Base-by-base conservation (phyloP, 345 rosid species). In the Physaria fendleri region DNA sequence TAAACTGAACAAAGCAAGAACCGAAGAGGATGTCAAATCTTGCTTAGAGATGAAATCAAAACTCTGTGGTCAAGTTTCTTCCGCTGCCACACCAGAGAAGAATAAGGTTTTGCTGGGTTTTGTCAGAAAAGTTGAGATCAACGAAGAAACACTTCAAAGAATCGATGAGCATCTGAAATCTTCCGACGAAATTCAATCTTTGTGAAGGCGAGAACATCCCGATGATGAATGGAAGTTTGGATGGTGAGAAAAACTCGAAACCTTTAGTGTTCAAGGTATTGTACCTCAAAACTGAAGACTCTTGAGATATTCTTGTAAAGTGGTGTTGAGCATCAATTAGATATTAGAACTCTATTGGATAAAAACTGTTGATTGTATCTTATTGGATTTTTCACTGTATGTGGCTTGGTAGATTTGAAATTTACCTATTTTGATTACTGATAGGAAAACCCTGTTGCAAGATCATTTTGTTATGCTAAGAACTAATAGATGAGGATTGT, bases 1-100 rank as follows among this genome's bases (percentile, higher is more conserved):
- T 28, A 86, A 82, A 76, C 54, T 93, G 74, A 86, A 79, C 77
- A 84, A 78, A 80, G 86, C 89, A 59, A 81, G 87, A 62, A 86
- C 66, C 23, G 88, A 81, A 34, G 95, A 86, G 37, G 97, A 89
- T 77, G 75, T 90, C 44, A 83, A 79, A 51, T 79, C 86, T 54
- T 89, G 88, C 66, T 39, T 65, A 71, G 95, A 84, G 59, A 63
- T 82, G 66, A 84, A 78, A 72, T 55, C 84, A 46, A 82, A 81
- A 71, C 76, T 82, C 22, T 61, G 30, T 4, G 33, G 44, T 28
- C 67, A 75, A 22, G 72, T 18, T 63, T 59, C 51, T 17, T 39
- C 72, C 52, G 58, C 32, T 46, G 68, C 27, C 55, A 72, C 62
- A 15, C 8, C 23, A 14, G 51, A 56, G 49, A 21, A 56, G 10